These are phyloP conservation scores for Saccharum hybrid DNA, from an alignment of 202 grass and related monocot species.

Conservation along the genomic window DNA sequence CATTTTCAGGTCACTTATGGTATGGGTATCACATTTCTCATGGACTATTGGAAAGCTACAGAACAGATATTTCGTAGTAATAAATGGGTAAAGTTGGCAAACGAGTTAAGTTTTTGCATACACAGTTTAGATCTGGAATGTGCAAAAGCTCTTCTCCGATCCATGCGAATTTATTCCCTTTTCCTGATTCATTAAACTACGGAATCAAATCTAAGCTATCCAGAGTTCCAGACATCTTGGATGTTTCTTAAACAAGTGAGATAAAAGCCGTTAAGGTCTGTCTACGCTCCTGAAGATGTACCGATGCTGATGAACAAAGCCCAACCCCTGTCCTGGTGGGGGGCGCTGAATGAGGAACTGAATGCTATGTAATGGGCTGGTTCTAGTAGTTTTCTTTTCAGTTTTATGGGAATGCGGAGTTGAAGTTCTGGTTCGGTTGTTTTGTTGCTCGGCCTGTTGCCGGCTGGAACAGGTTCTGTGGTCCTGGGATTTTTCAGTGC, in stretches of 20 bases:
- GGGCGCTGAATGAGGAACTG: no score
- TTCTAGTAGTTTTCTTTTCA: no score
- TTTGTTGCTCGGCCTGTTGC: no score
- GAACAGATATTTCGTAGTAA: conserved; percentile 9
- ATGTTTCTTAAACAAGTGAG: conserved; percentile 28
- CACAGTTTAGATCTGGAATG: conserved; percentile 41
- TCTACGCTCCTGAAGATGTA: no score
- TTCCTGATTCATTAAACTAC: conserved; percentile 3
- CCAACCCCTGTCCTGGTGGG: no score
- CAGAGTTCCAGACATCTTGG: conserved; percentile 2
- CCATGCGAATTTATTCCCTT: conserved; percentile 1
- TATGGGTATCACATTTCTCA: background rate
- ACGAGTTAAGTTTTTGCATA: conserved; percentile 2
- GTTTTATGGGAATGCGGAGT: no score
- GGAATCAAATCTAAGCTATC: conserved; percentile 35
- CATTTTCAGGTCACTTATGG: conserved; percentile 13
- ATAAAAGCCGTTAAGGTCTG: conserved; percentile 13
- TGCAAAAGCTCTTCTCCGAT: background rate
- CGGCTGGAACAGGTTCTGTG: no score
- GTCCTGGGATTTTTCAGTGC: no score
- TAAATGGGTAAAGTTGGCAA: background rate
- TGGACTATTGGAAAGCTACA: background rate
- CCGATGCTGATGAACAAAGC: no score
- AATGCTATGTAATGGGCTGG: no score
- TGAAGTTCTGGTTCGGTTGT: no score